Evolutionary conservation across 768 basidiomycete species (phyloP).

Genomic region (Strobilomyces confusus): DNA sequence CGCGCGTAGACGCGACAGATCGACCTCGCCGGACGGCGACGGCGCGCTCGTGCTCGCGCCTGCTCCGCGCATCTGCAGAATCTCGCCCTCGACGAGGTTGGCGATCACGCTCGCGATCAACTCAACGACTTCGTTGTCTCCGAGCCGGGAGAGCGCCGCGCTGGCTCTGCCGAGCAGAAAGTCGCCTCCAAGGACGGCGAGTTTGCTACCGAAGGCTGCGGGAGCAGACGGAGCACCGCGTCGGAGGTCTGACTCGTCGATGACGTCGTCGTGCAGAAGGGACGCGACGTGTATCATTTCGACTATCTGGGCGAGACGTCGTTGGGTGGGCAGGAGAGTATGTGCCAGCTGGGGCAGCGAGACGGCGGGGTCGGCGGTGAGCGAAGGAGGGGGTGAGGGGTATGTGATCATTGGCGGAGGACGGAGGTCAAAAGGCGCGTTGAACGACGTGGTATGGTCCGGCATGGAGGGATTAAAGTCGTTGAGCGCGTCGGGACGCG

Average conservation of each 20-base stretch:
- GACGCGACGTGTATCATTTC: slow-evolving; percentile 99
- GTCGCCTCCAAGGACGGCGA: slow-evolving; percentile 91
- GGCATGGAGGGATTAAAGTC: slow-evolving; percentile 91
- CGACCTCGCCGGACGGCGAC: slow-evolving; percentile 9
- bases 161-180: slow-evolving; percentile 91
- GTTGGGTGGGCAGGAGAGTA: slow-evolving; percentile 72
- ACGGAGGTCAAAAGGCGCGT: slow-evolving; percentile 49
- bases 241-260: slow-evolving; percentile 69
- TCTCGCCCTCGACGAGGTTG: slow-evolving; percentile 96
- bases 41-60: not conserved
- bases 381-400: slow-evolving; percentile 26
- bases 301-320: slow-evolving; percentile 90
- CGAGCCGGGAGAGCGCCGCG: slow-evolving; percentile 81
- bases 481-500: slow-evolving; percentile 75
- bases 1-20: slow-evolving; percentile 41
- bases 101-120: slow-evolving; percentile 88
- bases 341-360: slow-evolving; percentile 33
- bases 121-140: slow-evolving; percentile 88
- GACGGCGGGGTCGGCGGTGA: slow-evolving; percentile 14
- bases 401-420: slow-evolving; percentile 27
- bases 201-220: slow-evolving; percentile 84
- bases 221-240: slow-evolving; percentile 67
- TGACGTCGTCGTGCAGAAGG: slow-evolving; percentile 87
- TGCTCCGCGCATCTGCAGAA: slow-evolving; percentile 52
- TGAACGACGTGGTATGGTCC: slow-evolving; percentile 68